These are phyloP conservation scores for Aspergillus jensenii DNA, from an alignment of 2,329 filamentous ascomycete species.

Conservation along the genomic window DNA sequence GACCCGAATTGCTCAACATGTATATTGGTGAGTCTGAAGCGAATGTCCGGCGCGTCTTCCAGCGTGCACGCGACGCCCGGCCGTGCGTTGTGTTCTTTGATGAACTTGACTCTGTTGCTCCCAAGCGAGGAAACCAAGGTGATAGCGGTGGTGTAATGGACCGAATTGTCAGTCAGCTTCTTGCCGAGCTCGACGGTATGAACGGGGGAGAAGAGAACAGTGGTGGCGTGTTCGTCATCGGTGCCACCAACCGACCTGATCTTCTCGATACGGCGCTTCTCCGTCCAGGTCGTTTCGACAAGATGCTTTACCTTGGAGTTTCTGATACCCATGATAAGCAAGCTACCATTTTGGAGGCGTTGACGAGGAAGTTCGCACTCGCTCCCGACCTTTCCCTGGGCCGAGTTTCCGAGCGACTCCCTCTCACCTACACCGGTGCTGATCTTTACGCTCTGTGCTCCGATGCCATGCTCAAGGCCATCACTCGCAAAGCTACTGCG, in stretches of 20 bases:
- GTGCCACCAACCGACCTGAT: slow-evolving; percentile 92
- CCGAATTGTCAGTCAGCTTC: slow-evolving; percentile 88
- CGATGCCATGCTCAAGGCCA: slow-evolving; percentile 97
- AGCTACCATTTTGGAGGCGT: slow-evolving; percentile 85
- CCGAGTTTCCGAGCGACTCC: slow-evolving; percentile 72
- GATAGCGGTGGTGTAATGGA: slow-evolving; percentile 99
- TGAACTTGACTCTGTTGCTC: slow-evolving; percentile 94
- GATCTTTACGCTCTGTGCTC: slow-evolving; percentile 97
- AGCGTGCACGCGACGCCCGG: slow-evolving; percentile 95
- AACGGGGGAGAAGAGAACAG: slow-evolving; percentile 78
- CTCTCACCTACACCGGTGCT: slow-evolving; percentile 95
- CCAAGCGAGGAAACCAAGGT: slow-evolving; percentile 94
- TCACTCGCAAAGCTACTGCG: slow-evolving; percentile 80
- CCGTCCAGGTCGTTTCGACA: slow-evolving; percentile 90
- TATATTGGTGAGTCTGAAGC: slow-evolving; percentile 99
- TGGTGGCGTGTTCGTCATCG: slow-evolving; percentile 93
- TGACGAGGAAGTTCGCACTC: slow-evolving; percentile 92
- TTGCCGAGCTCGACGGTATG: slow-evolving; percentile 97
- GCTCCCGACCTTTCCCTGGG: slow-evolving; percentile 74
- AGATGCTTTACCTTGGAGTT: slow-evolving; percentile 96
- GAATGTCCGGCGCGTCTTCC: slow-evolving; percentile 99
- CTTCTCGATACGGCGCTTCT: slow-evolving; percentile 86
- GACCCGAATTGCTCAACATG: slow-evolving; percentile 97
- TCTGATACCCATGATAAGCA: slow-evolving; percentile 98
- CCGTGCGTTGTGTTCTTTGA: slow-evolving; percentile 99